These are phyloP conservation scores for Phalaenopsis hybrid DNA, from an alignment of 116 monocot genomes.

Conservation along the genomic window DNA sequence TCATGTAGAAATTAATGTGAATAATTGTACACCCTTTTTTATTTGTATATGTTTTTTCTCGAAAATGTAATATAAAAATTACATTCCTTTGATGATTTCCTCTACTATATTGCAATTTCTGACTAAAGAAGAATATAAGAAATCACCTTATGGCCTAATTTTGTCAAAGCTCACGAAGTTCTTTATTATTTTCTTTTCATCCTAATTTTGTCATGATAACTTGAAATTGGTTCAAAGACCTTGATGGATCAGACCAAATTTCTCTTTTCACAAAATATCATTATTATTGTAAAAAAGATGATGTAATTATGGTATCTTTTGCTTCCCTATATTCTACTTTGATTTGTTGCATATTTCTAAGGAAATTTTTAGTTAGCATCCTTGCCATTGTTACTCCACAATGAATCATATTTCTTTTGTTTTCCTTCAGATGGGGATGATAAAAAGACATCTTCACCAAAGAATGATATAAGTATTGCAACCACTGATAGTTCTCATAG, in stretches of 20 bases:
- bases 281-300: background rate
- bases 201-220: too few species aligned
- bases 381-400: background rate
- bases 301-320: background rate
- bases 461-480: constrained; percentile 18
- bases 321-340: background rate
- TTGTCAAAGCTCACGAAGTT: too few species aligned
- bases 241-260: background rate
- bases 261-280: background rate
- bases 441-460: constrained; percentile 15
- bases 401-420: background rate
- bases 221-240: too few species aligned
- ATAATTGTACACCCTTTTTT: too few species aligned
- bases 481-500: constrained; percentile 20
- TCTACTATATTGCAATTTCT: background rate
- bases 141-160: too few species aligned
- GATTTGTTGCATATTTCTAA: background rate
- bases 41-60: background rate
- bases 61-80: background rate
- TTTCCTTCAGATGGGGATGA: constrained; percentile 40
- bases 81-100: background rate
- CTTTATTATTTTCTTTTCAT: background rate
- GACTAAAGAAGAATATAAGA: background rate
- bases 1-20: too few species aligned
- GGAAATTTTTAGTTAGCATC: too few species aligned